Evolutionary conservation across 345 rosid species (phyloP).

Genomic region (Cardamine chenopodiifolia): DNA sequence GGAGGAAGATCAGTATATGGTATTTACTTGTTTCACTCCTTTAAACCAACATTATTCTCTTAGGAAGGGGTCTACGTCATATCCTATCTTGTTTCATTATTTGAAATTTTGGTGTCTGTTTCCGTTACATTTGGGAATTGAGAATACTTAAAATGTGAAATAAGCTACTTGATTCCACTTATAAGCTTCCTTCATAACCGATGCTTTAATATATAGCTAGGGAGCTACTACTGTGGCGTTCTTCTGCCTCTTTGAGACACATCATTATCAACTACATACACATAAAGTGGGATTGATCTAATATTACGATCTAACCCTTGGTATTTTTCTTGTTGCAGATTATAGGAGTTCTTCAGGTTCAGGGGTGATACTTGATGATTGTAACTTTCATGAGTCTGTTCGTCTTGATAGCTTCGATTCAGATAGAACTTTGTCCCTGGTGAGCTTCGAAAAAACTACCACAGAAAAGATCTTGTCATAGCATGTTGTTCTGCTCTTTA

Average conservation of each 20-base stretch:
- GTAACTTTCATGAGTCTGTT: constrained; percentile 98
- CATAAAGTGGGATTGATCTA: constrained; percentile 4
- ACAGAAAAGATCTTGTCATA: not conserved
- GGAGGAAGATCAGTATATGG: constrained; percentile 81
- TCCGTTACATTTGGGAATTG: not conserved
- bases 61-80: not conserved
- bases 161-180: constrained; percentile 22
- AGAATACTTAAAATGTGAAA: constrained; percentile 12
- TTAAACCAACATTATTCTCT: not conserved
- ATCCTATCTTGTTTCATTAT: constrained; percentile 6
- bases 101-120: constrained; percentile 1
- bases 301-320: not conserved
- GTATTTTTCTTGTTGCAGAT: constrained; percentile 55
- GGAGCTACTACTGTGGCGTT: not conserved
- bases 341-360: constrained; percentile 82
- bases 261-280: constrained; percentile 17
- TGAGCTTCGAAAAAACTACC: constrained; percentile 45
- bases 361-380: constrained; percentile 94
- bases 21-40: constrained; percentile 44
- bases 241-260: constrained; percentile 19
- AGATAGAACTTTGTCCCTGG: constrained; percentile 89
- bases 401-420: constrained; percentile 88
- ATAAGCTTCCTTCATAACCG: constrained; percentile 1
- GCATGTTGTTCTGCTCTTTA: constrained; percentile 21
- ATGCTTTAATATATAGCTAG: not conserved